Evolutionary conservation across 805 yeast species (phyloP).

Genomic region (Candida ipomoeae): DNA sequence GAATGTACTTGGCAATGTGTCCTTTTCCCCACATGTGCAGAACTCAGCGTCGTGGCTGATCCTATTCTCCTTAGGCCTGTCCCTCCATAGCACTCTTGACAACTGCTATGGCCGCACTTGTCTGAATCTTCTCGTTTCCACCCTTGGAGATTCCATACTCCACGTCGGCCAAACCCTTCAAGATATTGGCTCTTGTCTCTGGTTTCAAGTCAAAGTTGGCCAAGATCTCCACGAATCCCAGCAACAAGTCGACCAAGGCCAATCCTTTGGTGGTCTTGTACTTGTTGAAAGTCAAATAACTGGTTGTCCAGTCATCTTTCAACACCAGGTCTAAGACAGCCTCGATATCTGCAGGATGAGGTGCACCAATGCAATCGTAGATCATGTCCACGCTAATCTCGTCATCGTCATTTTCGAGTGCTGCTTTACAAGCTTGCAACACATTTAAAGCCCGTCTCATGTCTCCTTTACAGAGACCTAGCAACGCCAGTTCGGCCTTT

Average conservation of each 20-base stretch:
- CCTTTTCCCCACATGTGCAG: neutral
- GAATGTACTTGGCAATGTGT: neutral
- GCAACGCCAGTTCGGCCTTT: conserved; percentile 61
- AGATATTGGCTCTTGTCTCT: conserved; percentile 56
- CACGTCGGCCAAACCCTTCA: conserved; percentile 75
- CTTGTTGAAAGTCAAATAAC: conserved; percentile 60
- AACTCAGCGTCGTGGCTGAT: neutral
- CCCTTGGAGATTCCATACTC: conserved; percentile 92
- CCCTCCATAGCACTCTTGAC: conserved; percentile 63
- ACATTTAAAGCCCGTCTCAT: conserved; percentile 95
- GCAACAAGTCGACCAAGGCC: conserved; percentile 81
- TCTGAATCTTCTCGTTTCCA: conserved; percentile 85
- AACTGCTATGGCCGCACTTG: conserved; percentile 85
- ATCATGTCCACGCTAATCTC: conserved; percentile 67
- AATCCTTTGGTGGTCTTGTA: conserved; percentile 73
- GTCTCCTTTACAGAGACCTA: conserved; percentile 83
- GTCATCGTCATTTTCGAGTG: conserved; percentile 42
- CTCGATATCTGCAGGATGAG: conserved; percentile 82
- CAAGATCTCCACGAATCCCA: conserved; percentile 69
- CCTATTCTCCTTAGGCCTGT: conserved; percentile 10
- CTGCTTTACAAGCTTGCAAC: conserved; percentile 88
- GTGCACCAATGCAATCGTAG: conserved; percentile 94
- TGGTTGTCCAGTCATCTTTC: conserved; percentile 83
- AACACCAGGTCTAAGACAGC: conserved; percentile 70
- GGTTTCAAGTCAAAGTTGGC: conserved; percentile 63